Evolutionary conservation across 495 filamentous ascomycete species (phyloP).

Genomic region (Chaetomium tenue): DNA sequence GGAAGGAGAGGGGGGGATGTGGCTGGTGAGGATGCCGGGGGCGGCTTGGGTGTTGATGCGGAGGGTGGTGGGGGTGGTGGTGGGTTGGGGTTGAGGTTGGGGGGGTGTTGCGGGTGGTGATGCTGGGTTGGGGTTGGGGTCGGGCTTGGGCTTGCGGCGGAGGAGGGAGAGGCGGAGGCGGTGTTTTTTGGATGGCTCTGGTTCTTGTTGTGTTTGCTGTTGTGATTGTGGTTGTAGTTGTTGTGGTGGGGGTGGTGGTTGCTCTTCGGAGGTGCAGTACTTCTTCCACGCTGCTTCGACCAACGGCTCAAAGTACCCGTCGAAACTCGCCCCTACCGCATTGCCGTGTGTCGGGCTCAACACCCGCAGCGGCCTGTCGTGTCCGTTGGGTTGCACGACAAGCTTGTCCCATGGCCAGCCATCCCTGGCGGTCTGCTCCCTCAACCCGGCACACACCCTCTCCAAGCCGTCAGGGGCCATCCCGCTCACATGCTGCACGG

Average conservation of each 20-base stretch:
- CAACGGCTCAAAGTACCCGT: slow-evolving; percentile 62
- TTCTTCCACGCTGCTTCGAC: slow-evolving; percentile 60
- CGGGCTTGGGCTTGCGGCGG: slow-evolving; percentile 2
- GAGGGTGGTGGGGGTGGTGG: slow-evolving; percentile 11
- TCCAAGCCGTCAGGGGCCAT: slow-evolving; percentile 60
- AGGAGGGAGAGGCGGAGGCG: slow-evolving; percentile 1
- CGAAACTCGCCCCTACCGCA: slow-evolving; percentile 57
- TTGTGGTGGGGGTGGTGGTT: too few species aligned
- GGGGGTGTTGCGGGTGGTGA: neutral
- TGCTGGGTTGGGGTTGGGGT: neutral
- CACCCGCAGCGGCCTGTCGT: slow-evolving; percentile 50
- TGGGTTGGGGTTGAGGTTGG: neutral
- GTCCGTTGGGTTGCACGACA: slow-evolving; percentile 53
- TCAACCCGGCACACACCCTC: slow-evolving; percentile 53
- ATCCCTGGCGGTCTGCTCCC: slow-evolving; percentile 55
- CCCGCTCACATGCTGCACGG: slow-evolving; percentile 59
- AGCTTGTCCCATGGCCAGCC: slow-evolving; percentile 65
- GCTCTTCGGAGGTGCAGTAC: slow-evolving; percentile 9
- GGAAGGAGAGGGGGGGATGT: slow-evolving; percentile 20
- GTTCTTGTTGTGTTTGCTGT: slow-evolving; percentile 18
- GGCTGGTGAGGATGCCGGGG: slow-evolving; percentile 32
- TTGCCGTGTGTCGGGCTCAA: slow-evolving; percentile 66
- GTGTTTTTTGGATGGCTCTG: slow-evolving; percentile 1
- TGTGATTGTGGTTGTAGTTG: too few species aligned
- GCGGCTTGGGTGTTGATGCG: slow-evolving; percentile 46